These are phyloP conservation scores for Pseudotsuga menziesii DNA, from an alignment of 75 land plant species.

Conservation along the genomic window DNA sequence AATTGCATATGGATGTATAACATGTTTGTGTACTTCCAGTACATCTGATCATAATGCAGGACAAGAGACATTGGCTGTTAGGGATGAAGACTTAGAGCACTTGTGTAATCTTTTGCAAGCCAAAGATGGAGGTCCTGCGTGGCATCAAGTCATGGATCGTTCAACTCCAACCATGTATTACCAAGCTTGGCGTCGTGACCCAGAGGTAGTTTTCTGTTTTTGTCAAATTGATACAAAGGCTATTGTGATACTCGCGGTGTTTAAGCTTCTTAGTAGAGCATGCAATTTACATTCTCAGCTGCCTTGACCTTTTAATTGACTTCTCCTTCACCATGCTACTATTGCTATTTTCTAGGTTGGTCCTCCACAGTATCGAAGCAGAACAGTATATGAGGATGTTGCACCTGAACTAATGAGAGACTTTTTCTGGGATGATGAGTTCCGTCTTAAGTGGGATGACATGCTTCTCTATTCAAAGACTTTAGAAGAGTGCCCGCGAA, in stretches of 20 bases:
- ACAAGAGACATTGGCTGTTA: constrained; percentile 18
- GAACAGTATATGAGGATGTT: constrained; percentile 81
- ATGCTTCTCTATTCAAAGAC: constrained; percentile 61
- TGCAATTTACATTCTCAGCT: not conserved
- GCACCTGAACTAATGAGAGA: constrained; percentile 76
- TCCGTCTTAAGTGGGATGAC: constrained; percentile 86
- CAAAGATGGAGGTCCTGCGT: constrained; percentile 81
- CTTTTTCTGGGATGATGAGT: constrained; percentile 97
- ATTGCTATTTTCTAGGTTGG: constrained; percentile 37
- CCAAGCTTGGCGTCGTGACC: constrained; percentile 93
- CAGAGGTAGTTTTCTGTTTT: constrained; percentile 36
- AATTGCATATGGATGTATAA: not conserved
- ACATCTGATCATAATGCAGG: constrained; percentile 4
- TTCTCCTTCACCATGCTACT: not conserved
- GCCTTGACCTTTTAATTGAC: not conserved
- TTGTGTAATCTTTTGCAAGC: constrained; percentile 41
- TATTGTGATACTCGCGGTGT: not conserved
- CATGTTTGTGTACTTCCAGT: constrained; percentile 6
- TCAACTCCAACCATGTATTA: constrained; percentile 57
- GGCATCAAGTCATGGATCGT: constrained; percentile 84
- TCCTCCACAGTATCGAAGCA: constrained; percentile 80
- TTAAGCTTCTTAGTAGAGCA: not conserved
- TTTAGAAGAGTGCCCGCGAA: constrained; percentile 60
- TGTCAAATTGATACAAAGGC: not conserved
- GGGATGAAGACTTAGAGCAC: constrained; percentile 37